Base-by-base conservation (phyloP, 148 eudicot genomes). In the Fallopia convolvulus region DNA sequence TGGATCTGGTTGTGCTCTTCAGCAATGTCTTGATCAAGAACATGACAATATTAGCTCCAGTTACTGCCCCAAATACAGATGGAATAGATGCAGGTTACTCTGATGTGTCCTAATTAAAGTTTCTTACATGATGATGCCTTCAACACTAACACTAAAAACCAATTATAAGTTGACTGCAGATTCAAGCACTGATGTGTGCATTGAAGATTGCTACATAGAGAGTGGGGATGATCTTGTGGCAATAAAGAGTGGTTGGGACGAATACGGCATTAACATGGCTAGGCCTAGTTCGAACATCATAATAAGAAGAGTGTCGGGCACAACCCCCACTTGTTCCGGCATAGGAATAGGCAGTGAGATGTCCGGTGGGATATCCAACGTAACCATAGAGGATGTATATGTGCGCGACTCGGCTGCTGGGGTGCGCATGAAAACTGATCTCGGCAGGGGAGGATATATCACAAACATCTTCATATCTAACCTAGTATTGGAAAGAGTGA, bases 141-240 rank as follows among this genome's bases (percentile, higher is more conserved):
- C 7, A 44, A 44, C 10, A 44, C 10, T 9, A 8, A 44, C 47
- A 44, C 47, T 44, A 6, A 44, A 44, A 44, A 44, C 10, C 47
- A 44, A 44, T 44, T 44, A 9, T 44, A 47, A 20, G 33, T 9
- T 8, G 53, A 33, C 63, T 72, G 44, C 90, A 95, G 97, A 95
- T 88, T 95, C 98, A 50, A 87, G 99, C 85, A 83, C 80, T 0
- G 84, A 96, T 66, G 92, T 93, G 23, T 96, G 99, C 84, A 90
- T 96, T 18, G 98, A 93, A 78, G 99, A 93, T 78, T 93, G 98
- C 79, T 96, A 91, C 79, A 91, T 96, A n/a, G 99, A 93, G 85
- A 93, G 99, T 15, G 99, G 98, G 77, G 99, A 96, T 76, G 99
- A 96, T 83, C 94, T 96, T 20, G 92, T 96, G 50, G 97, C 99